Evolutionary conservation across 129 eudicot genomes (phyloP), one percentile per base, ranked within the genome.

Genomic region (Ambrosia trifida): DNA sequence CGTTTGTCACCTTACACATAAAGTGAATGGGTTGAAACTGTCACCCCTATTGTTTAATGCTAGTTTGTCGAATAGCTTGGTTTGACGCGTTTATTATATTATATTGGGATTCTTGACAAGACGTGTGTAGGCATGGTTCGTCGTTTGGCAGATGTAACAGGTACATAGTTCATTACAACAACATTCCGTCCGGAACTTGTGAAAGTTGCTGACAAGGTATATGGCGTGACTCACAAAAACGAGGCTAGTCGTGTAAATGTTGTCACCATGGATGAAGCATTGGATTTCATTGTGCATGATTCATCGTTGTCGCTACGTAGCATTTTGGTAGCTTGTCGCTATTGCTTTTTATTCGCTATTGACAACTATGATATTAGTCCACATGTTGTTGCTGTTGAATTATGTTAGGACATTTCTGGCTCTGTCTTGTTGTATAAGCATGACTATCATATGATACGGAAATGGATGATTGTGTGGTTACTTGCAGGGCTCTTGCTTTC

Each of bases 141-240:
- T 65, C 90, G 96, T 62, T 61, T 87, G 83, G 99, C 99, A 36
- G 99, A 95, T 79, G 80, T 78, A 80, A 91, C 85, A 4, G 86
- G 71, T 69, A 95, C 99, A 3, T 97, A 95, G 79, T 90, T 90
- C 64, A 90, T 90, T 17, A 90, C 97, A 6, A 95, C 97, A 18
- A 95, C 97, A 18, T 95, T 95, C 67, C 69, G 97, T 33, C 91
- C 86, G 3, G 96, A 90, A 79, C 86, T 87, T 32, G 99, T 95
- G 67, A 90, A 90, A 74, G 97, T 95, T 59, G 97, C 99, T 76
- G 98, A 95, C 83, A 90, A 90, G 84, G 88, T 95, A 60, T 95
- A 95, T 67, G 94, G 97, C 3, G 99, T 95, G 66, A 90, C 91
- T 0, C 99, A 90, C 84, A 83, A 88, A 76, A 95, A 86, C 63